A percentile compares a stretch with the other conserved stretches of the same genome.
Conservation (phyloP, 2,329 filamentous ascomycete species). For the Ceratocystis variospora region DNA sequence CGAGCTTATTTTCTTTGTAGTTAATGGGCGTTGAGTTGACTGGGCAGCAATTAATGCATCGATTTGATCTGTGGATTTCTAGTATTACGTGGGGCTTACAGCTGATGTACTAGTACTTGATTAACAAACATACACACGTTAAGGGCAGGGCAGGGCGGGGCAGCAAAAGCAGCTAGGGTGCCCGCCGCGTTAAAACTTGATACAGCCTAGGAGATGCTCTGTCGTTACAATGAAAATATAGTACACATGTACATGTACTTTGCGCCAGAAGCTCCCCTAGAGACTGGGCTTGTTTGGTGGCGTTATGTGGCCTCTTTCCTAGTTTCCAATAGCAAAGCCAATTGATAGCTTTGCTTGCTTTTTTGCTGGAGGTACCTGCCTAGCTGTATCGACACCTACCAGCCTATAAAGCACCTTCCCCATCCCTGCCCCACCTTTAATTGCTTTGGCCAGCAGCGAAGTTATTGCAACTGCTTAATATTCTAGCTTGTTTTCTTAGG, state of each 20-base stretch:
- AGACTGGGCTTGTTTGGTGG: neutral
- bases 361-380: neutral
- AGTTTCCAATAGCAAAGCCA: neutral
- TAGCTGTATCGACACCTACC: neutral
- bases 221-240: too few relatives aligned
- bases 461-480: neutral
- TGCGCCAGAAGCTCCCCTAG: neutral
- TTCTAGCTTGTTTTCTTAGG: constrained; percentile 7
- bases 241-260: neutral
- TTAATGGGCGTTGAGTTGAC: neutral
- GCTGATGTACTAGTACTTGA: neutral
- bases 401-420: neutral
- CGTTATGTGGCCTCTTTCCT: neutral
- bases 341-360: neutral
- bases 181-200: too few relatives aligned
- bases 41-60: constrained; percentile 1
- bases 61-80: neutral
- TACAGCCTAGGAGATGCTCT: too few relatives aligned
- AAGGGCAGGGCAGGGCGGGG: neutral
- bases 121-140: neutral
- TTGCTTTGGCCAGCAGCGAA: neutral
- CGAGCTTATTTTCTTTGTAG: neutral
- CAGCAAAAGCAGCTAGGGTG: neutral
- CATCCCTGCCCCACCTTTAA: neutral
- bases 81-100: neutral